phyloP scores from a whole-genome alignment of 805 yeast genomes.

The Cephaloascus fragrans region DNA sequence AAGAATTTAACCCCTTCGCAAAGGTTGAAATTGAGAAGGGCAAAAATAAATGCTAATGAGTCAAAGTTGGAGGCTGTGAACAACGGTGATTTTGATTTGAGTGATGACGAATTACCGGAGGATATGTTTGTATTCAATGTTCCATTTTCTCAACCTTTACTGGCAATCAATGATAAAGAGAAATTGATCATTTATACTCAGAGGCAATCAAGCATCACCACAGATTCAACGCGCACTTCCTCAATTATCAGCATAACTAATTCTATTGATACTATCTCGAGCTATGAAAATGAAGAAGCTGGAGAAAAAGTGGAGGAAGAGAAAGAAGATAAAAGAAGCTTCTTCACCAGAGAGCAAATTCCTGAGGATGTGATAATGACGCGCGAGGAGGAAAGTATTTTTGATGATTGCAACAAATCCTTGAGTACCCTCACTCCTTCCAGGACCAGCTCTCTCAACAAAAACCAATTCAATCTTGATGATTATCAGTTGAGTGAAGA shows the following conservation, averaged over 20 bases:
- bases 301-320: neutral
- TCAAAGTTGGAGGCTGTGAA: neutral
- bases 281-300: slow-evolving; percentile 3
- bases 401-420: slow-evolving; percentile 6
- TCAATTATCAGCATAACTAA: slow-evolving; percentile 30
- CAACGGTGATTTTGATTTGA: slow-evolving; percentile 19
- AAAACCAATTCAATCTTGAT: slow-evolving; percentile 4
- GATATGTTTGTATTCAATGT: slow-evolving; percentile 50
- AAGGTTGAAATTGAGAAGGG: slow-evolving; percentile 15
- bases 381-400: slow-evolving; percentile 6
- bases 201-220: slow-evolving; percentile 13
- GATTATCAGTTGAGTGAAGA: slow-evolving; percentile 18
- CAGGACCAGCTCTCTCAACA: neutral
- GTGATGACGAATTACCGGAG: slow-evolving; percentile 46
- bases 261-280: slow-evolving; percentile 7
- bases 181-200: slow-evolving; percentile 14
- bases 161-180: slow-evolving; percentile 24
- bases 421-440: neutral
- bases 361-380: neutral
- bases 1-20: slow-evolving; percentile 18
- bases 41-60: slow-evolving; percentile 10
- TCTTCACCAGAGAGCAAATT: neutral
- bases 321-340: neutral
- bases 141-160: slow-evolving; percentile 50
- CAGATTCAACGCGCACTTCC: slow-evolving; percentile 33